Evolutionary conservation across 2,329 filamentous ascomycete genomes (phyloP).

Genomic region (Paraphoma sp.): DNA sequence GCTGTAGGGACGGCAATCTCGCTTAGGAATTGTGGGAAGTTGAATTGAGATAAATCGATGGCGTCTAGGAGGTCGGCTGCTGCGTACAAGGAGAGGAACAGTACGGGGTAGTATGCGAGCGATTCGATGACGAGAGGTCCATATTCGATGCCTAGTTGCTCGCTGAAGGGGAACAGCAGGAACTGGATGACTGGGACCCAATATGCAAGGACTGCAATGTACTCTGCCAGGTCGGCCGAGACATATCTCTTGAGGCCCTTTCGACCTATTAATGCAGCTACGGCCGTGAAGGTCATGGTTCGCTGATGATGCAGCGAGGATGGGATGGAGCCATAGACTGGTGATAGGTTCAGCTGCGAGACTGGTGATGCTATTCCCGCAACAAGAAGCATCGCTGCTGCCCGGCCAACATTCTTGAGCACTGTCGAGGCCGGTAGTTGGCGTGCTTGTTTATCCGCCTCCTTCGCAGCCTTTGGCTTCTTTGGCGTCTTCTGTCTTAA

Average conservation of each 20-base stretch:
- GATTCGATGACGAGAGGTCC: conserved; percentile 80
- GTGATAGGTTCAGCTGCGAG: conserved; percentile 79
- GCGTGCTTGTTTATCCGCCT: conserved; percentile 30
- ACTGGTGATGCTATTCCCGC: conserved; percentile 71
- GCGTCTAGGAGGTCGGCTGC: conserved; percentile 64
- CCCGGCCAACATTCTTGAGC: conserved; percentile 40
- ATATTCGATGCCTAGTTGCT: conserved; percentile 67
- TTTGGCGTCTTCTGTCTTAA: conserved; percentile 41
- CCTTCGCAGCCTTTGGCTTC: conserved; percentile 42
- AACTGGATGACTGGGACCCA: conserved; percentile 78
- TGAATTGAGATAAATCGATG: conserved; percentile 63
- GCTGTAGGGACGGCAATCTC: conserved; percentile 71
- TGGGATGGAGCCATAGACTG: conserved; percentile 87
- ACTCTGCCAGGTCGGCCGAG: conserved; percentile 54
- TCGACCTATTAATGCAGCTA: conserved; percentile 75
- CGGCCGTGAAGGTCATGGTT: conserved; percentile 70
- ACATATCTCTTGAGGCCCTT: conserved; percentile 60
- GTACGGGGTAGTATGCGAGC: conserved; percentile 68
- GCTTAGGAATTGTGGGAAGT: conserved; percentile 62
- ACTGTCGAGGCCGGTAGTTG: conserved; percentile 29
- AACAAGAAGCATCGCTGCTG: conserved; percentile 58
- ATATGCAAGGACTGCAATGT: conserved; percentile 76
- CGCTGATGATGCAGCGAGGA: conserved; percentile 73
- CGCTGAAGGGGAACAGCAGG: conserved; percentile 72
- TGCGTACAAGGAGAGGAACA: conserved; percentile 50